Evolutionary conservation across 1,139 yeast genomes (phyloP), one percentile per base, ranked within the genome.

Genomic region (Debaryomyces udenii): DNA sequence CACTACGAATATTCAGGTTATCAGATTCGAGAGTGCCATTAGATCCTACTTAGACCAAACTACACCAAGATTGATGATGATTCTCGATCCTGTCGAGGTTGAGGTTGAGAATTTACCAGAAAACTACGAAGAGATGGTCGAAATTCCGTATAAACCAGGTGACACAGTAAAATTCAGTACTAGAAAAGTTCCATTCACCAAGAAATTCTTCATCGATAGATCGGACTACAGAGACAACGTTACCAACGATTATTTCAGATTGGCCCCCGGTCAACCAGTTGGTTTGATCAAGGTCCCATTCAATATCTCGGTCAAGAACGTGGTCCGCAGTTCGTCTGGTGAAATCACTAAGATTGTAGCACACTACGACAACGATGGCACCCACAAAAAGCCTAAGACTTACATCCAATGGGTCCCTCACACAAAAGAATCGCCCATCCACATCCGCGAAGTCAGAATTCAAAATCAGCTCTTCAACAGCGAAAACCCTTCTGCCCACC

Each of bases 331-430:
- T 54, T 70, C 61, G 16, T 51, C 65, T 1, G 97, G 96, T 17
- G 71, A 77, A 38, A 78, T 90, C 40, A 68, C 70, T 14, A 81
- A 80, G 64, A 80, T 94, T 44, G 83, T 84, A 51, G 96, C 87
- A 35, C 80, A 85, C 56, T 93, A 93, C 61, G 89, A 90, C 58
- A 80, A 80, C 50, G 66, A 72, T 38, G 63, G 64, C 31, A 70
- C 73, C 37, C 78, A 76, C 56, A 74, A 77, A 57, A 87, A 86
- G 57, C 97, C 98, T 53, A 93, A 91, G 76, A 90, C 99, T 2
- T 94, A 74, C 60, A 90, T 94, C 59, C 99, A 94, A 69, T 94
- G 99, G 99, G 83, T 94, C 42, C 96, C 97, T 35, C 80, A 80
- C 47, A 70, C 82, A 13, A 71, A 74, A 30, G 76, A 77, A 45